Evolutionary conservation across 768 basidiomycete genomes (phyloP), one percentile per base, ranked within the genome.

Genomic region (Fomitopsis serialis): DNA sequence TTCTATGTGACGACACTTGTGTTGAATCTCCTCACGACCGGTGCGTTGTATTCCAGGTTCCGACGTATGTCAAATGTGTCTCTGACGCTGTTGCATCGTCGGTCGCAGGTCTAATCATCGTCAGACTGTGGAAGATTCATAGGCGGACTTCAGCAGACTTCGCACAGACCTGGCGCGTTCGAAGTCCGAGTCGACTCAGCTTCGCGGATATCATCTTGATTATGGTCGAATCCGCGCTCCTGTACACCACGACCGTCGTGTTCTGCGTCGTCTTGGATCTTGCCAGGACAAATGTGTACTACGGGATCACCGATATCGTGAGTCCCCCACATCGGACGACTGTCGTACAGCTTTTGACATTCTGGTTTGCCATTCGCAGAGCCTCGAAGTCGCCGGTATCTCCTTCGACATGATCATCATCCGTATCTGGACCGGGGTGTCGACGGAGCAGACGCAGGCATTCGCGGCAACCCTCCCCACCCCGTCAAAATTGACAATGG

Each of bases 211-310:
- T 25, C 17, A 52, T 21, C 24, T 22, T 36, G 17, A 42, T 52
- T 15, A 9, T 52, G 12, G 24, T 52, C 19, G 50, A 52, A 29
- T 52, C 50, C 24, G 50, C 42, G n/a, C 42, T 52, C 3, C 34
- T 52, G 22, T 52, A 52, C 21, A 42, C 50, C 12, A 6, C 21
- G 3, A 42, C 50, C 24, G 40, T 52, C 32, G 21, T 32, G 8
- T 11, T 52, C 2, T 34, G n/a, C 21, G 19, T 49, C 35, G 22
- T 49, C 3, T 13, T 29, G 36, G 35, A 6, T 3, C n/a, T 49
- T 15, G 36, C 36, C 12, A 22, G 36, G 11, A 37, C 25, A 25
- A 49, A 12, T 15, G 25, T n/a, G 4, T 3, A 3, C 32, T 49
- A 49, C 35, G 36, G 48, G 4, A 8, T 40, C 4, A 13, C 48